These are phyloP conservation scores for Dictyostelium firmibasis DNA, from an alignment of 78 protist genomes.

Conservation along the genomic window DNA sequence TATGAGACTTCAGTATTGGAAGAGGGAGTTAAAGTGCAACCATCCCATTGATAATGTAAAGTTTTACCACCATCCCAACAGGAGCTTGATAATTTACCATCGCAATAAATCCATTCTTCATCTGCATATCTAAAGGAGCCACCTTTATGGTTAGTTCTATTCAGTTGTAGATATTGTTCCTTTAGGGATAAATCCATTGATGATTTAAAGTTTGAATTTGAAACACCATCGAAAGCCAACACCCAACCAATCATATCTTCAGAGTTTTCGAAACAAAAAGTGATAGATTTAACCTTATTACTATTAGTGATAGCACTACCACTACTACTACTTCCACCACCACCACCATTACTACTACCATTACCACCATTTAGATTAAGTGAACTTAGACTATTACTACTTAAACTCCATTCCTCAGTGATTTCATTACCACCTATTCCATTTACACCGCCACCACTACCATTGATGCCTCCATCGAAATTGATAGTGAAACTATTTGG, in stretches of 20 bases:
- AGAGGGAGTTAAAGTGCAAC: conserved; percentile 14
- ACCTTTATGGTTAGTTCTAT: conserved; percentile 29
- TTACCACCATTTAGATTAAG: background rate
- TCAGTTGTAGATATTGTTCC: conserved; percentile 15
- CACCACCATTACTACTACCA: background rate
- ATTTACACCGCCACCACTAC: background rate
- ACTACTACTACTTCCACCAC: background rate
- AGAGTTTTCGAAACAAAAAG: background rate
- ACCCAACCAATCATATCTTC: conserved; percentile 28
- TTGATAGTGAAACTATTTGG: conserved; percentile 25
- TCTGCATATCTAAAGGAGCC: conserved; percentile 51
- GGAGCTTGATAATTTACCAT: conserved; percentile 34
- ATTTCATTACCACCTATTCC: background rate
- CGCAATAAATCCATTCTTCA: conserved; percentile 67
- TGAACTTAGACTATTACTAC: background rate
- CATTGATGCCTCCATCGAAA: conserved; percentile 12
- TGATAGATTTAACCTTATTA: background rate
- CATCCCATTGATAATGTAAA: conserved; percentile 65
- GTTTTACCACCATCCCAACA: background rate
- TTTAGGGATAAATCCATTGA: conserved; percentile 33
- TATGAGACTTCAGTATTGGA: background rate
- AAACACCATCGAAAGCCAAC: conserved; percentile 54
- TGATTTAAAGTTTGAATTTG: conserved; percentile 68
- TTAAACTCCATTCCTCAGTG: background rate
- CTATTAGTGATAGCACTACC: background rate